Evolutionary conservation across 768 basidiomycete species (phyloP), one percentile per base, ranked within the genome.

Genomic region (Tricholoma matsutake): DNA sequence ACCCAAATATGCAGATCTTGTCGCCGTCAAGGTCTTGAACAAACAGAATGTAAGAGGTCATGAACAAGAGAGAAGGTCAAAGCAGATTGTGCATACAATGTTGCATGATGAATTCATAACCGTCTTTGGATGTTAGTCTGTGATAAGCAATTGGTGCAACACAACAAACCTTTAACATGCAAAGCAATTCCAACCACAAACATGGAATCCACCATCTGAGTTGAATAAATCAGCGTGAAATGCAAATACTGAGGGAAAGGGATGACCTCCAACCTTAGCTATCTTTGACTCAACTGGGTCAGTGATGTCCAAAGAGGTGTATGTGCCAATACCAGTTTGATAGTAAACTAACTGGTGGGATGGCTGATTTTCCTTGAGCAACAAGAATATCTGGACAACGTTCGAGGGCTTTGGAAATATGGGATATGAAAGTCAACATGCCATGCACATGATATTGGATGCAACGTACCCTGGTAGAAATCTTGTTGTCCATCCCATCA

Each of bases 261-360:
- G n/a, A n/a, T n/a, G n/a, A n/a, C n/a, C n/a, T n/a, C 55, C 25
- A 28, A 77, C 79, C 73, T 81, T 81, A 58, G 76, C 78, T 6
- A 43, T n/a, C 41, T 74, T 78, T 20, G 80, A 71, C 58, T 71
- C 67, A 4, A 81, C 52, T 0, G 82, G 83, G 2, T 83, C 82
- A 4, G 79, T 82, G 13, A 83, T 74, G 60, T 81, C 65, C 0
- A 83, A 83, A 6, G 76, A 72, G 6, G 78, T 79, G 58, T 87
- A 87, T 1, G 86, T 87, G 2, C 86, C 86, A 51, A 87, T 86
- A 5, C 86, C 86, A 22, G 86, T 81, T 62, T 80, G 79, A 64
- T 80, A 79, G 60, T 80, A 80, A 16, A 75, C 75, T 73, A 79
- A 68, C 61, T 80, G 79, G 49, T 72, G 63, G 0, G 62, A 60